Evolutionary conservation across 176 grass and related monocot genomes (phyloP), one percentile per base, ranked within the genome.

Genomic region (Oryza longistaminata): DNA sequence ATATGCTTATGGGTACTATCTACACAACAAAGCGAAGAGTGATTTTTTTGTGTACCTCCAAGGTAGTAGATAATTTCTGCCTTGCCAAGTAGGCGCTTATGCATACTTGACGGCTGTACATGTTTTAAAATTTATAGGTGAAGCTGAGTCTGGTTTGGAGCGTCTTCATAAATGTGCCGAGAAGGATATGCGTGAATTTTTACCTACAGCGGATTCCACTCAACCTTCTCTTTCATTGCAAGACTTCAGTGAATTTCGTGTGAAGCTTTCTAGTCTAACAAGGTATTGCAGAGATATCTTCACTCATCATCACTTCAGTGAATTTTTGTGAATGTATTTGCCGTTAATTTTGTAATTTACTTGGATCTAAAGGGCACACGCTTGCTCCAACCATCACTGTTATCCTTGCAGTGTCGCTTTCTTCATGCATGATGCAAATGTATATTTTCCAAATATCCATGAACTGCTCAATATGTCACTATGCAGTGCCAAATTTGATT

Each of bases 31-130:
- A 29, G 80, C 82, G 31, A 98, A 92, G 80, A 90, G 87, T 81
- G 93, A 87, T 40, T 95, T 98, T 86, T 98, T 98, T 5, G 96
- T 95, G 85, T 98, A 98, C 75, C 80, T 93, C 45, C 96, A 98
- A 98, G 96, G 96, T 98, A 68, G 43, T 62, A 52, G 53, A 58
- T 58, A 58, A 58, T 62, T 58, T 78, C 11, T 52, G 26, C 65
- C 6, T 71, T 74, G 40, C 26, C 8, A 74, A 3, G 6, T n/a
- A 58, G 19, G 53, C 5, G 53, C 21, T 58, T 21, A 9, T 19
- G 19, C 53, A 58, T 8, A 21, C 19, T 58, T 58, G 17, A 21
- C 0, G 2, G 19, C 7, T 6, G 21, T 58, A 58, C 19, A 8
- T 8, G 53, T 58, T 58, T n/a, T 58, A 81, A 86, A 81, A 24